Evolutionary conservation across 2,329 filamentous ascomycete genomes (phyloP).

Genomic region (Diaporthe citrichinensis): DNA sequence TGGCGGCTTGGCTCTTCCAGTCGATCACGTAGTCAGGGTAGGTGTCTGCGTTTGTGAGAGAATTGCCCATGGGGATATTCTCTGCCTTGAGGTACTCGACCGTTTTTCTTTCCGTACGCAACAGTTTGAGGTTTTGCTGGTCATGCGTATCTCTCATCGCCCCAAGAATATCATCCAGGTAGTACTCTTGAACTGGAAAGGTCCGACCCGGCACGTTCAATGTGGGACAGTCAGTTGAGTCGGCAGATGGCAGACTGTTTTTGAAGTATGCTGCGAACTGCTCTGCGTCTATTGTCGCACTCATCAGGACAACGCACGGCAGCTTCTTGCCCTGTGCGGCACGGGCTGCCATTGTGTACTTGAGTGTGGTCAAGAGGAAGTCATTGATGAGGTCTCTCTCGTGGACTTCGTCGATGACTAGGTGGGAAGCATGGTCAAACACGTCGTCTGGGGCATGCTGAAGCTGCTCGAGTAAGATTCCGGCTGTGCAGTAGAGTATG

Average conservation of each 20-base stretch:
- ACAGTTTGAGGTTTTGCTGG: not conserved
- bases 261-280: conserved; percentile 41
- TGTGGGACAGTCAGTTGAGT: conserved; percentile 23
- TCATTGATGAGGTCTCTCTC: conserved; percentile 37
- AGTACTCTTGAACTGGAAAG: conserved; percentile 35
- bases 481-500: conserved; percentile 65
- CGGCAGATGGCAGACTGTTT: not conserved
- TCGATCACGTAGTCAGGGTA: not conserved
- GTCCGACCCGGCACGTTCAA: conserved; percentile 38
- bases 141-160: not conserved
- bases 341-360: conserved; percentile 32
- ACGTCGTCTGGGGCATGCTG: conserved; percentile 54
- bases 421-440: conserved; percentile 59
- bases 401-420: conserved; percentile 65
- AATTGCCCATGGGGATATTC: not conserved
- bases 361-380: conserved; percentile 35
- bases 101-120: not conserved
- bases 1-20: conserved; percentile 9
- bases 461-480: conserved; percentile 61
- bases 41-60: not conserved
- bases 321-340: conserved; percentile 31
- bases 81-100: not conserved
- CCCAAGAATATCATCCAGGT: conserved; percentile 30
- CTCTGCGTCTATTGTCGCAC: conserved; percentile 37
- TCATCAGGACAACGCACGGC: conserved; percentile 35